Evolutionary conservation across 2,329 filamentous ascomycete genomes (phyloP), one percentile per base, ranked within the genome.

Genomic region (Hymenoscyphus scutula): DNA sequence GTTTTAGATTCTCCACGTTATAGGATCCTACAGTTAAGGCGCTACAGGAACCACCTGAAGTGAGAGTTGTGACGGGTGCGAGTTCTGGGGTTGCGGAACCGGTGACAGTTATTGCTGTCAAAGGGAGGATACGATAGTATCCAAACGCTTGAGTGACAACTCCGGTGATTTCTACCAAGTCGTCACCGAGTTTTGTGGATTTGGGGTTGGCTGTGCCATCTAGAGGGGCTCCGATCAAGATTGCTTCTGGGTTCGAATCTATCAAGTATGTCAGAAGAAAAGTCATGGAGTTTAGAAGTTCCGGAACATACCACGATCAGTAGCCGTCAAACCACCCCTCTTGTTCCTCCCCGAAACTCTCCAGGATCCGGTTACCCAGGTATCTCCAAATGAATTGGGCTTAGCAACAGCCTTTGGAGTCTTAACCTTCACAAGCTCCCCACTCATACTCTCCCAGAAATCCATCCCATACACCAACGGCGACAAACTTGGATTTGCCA

Each of bases 381-480:
- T 86, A 68, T 91, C 88, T 27, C 87, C 87, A 70, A 81, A 90
- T 60, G 74, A 77, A 72, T 87, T 90, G 1, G 88, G 84, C 61
- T 83, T 83, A 58, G 81, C 79, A 54, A 90, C 74, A 53, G 84
- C 85, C 13, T 77, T 80, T 1, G 85, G 82, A 54, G 76, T 79
- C 67, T 79, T 79, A 55, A 91, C 76, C 0, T 84, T 89, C 15
- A 91, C 87, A 7, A 90, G 78, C 74, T 90, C 86, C 30, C 88
- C 89, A 60, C 78, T 79, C 62, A 91, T 75, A 65, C 83, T 87
- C 79, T 91, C 86, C 89, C 88, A 91, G 71, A 90, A 91, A 73
- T 91, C 89, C 32, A 91, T 77, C 2, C 88, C 89, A 70, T 87
- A 91, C 51, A 77, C 75, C 25, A 77, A 76, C 1, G 88, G 88